A percentile compares a stretch with the other conserved stretches of the same genome.
phyloP scores from a whole-genome alignment of 2,329 filamentous ascomycete genomes.

The Fusarium poae region DNA sequence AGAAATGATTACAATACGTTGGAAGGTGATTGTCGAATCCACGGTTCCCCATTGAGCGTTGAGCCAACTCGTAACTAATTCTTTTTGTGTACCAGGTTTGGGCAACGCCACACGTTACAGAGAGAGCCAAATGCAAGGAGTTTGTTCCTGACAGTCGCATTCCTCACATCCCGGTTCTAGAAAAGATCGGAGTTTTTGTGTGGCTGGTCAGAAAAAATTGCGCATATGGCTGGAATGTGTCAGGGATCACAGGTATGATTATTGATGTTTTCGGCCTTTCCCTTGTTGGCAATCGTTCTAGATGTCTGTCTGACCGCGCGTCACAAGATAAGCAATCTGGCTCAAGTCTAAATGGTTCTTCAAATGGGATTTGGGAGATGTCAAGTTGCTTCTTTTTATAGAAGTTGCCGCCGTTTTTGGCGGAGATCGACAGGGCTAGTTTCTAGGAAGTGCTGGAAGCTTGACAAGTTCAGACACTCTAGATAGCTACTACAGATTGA shows the following conservation, averaged over 20 bases:
- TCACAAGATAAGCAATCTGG: neutral
- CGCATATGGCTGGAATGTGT: conserved; percentile 19
- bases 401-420: neutral
- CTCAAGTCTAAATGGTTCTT: neutral
- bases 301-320: neutral
- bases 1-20: too few relatives aligned
- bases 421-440: neutral
- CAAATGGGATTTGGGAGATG: neutral
- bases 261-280: conserved; percentile 12
- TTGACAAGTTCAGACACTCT: neutral
- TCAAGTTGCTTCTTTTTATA: neutral
- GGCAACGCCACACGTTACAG: conserved; percentile 11
- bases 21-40: too few relatives aligned
- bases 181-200: conserved; percentile 10
- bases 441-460: too few relatives aligned
- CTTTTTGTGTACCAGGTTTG: neutral
- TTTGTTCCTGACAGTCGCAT: conserved; percentile 14
- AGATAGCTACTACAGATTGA: too few relatives aligned
- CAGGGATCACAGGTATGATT: neutral
- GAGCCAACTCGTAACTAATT: neutral
- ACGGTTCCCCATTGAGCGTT: conserved; percentile 28
- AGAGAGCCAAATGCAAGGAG: neutral
- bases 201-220: conserved; percentile 9
- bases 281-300: conserved; percentile 5
- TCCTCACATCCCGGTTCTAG: conserved; percentile 14